Evolutionary conservation across 768 basidiomycete species (phyloP), one percentile per base, ranked within the genome.

Genomic region (Russula abietina): DNA sequence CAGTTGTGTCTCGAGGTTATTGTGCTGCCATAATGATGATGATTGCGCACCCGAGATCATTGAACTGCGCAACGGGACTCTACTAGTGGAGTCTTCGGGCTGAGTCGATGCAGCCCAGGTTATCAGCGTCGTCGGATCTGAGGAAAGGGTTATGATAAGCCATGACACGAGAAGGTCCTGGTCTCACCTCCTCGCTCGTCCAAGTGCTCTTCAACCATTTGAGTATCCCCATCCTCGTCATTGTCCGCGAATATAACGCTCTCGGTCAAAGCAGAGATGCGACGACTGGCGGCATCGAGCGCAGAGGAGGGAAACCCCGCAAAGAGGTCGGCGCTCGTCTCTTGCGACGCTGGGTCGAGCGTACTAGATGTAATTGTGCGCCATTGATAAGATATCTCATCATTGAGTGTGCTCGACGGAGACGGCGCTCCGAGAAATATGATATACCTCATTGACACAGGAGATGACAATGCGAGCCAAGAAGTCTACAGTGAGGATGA

Each of bases 241-340:
- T 70, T 64, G 17, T 83, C 79, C 49, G 79, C 75, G 65, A 90
- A 90, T n/a, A 89, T 87, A 32, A 85, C 78, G 59, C 88, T 88
- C 69, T 84, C 77, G 68, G 91, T 91, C 26, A 89, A 72, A 55
- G 81, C 60, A 0, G 89, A 91, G 49, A 92, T 84, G 43, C 86
- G 78, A n/a, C 77, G 77, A 69, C 81, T 87, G 9, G 86, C 88
- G 4, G 81, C 85, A 66, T 87, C 85, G 46, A 89, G 70, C 0
- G 84, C 85, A 22, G 80, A 80, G 83, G 52, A 49, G 38, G 67
- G 36, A 61, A 67, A 64, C 50, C 64, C 57, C n/a, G 61, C 36
- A 14, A 36, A 62, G 36, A 2, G 67, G 53, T 56, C 62, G 48
- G 38, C 69, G 68, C 32, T 69, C 60, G 56, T 71, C 67, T 45